These are phyloP conservation scores for Moricandia moricandioides DNA, from an alignment of 345 rosid species.

Conservation along the genomic window DNA sequence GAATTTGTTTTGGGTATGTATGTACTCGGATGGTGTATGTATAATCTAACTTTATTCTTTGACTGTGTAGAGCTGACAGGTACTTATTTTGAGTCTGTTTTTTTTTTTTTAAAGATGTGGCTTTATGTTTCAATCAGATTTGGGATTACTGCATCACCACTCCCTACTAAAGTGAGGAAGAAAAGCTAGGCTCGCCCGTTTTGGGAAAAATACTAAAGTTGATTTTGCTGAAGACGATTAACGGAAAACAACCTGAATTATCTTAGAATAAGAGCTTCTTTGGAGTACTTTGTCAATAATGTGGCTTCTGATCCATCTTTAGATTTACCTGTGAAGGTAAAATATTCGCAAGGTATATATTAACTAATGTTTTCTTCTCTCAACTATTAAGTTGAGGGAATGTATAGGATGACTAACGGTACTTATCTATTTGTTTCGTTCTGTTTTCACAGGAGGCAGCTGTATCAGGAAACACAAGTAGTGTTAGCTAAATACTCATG, in stretches of 20 bases:
- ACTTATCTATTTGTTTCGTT: slow-evolving; percentile 6
- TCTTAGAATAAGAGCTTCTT: neutral
- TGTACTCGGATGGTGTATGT: too few species aligned
- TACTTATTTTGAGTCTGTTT: slow-evolving; percentile 11
- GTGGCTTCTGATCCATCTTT: slow-evolving; percentile 25
- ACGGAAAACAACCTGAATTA: slow-evolving; percentile 43
- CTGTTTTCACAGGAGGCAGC: slow-evolving; percentile 50
- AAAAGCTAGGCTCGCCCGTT: slow-evolving; percentile 83
- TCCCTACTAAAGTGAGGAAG: slow-evolving; percentile 47
- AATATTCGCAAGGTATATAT: slow-evolving; percentile 42
- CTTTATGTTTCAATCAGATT: slow-evolving; percentile 45
- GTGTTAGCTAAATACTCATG: too few species aligned
- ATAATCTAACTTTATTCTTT: too few species aligned
- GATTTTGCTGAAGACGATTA: slow-evolving; percentile 71
- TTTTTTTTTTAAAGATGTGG: too few species aligned
- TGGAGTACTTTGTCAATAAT: neutral
- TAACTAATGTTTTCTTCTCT: neutral
- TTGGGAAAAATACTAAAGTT: slow-evolving; percentile 41
- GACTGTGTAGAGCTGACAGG: slow-evolving; percentile 69
- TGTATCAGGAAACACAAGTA: slow-evolving; percentile 58
- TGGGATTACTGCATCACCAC: slow-evolving; percentile 53
- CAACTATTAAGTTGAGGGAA: neutral
- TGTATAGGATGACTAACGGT: neutral
- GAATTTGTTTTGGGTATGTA: too few species aligned
- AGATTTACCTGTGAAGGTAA: slow-evolving; percentile 44